Evolutionary conservation across 2,329 filamentous ascomycete genomes (phyloP), one percentile per base, ranked within the genome.

Genomic region (Akanthomyces dipterigenus): DNA sequence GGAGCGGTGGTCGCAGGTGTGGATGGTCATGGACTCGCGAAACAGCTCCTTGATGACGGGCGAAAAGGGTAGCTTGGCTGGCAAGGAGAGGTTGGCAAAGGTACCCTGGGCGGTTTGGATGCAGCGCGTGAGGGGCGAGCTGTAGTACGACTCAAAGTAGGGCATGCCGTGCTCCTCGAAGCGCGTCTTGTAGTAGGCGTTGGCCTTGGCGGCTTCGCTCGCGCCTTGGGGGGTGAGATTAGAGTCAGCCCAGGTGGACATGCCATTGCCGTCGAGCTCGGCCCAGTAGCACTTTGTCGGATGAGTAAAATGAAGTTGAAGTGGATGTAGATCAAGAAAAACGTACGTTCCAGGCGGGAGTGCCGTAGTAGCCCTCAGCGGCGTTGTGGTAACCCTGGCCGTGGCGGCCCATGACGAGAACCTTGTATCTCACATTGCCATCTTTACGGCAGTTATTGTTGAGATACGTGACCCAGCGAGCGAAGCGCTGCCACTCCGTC

Each of bases 371-470:
- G 31, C 77, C 76, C 72, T 89, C 85, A 16, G 87, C 87, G 7
- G 78, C 79, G 65, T 86, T 86, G 65, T 86, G 82, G 66, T 76
- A 84, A 14, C 88, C 88, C 72, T 91, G 82, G 24, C 88, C 88
- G 68, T 91, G 88, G 43, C 88, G 83, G 3, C 83, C 87, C 71
- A 89, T 78, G 71, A 87, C 87, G 34, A 91, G 70, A 11, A 91
- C 77, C 67, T 88, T 87, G 76, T 89, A 90, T 34, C 78, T 74
- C 16, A 80, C 78, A 54, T 76, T 78, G 11, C 72, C 70, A n/a
- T 78, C 70, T 3, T 70, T 67, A 36, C 60, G 56, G 57, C 72
- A 71, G 31, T 70, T 66, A 12, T 65, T 64, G 73, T 87, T 87
- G 42, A 90, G 70, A 26, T 76, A 73, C 22, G 76, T 68, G 31